A percentile compares a stretch with the other conserved stretches of the same genome.
phyloP scores from a whole-genome alignment of 345 rosid genomes.

The Gossypium stocksii region DNA sequence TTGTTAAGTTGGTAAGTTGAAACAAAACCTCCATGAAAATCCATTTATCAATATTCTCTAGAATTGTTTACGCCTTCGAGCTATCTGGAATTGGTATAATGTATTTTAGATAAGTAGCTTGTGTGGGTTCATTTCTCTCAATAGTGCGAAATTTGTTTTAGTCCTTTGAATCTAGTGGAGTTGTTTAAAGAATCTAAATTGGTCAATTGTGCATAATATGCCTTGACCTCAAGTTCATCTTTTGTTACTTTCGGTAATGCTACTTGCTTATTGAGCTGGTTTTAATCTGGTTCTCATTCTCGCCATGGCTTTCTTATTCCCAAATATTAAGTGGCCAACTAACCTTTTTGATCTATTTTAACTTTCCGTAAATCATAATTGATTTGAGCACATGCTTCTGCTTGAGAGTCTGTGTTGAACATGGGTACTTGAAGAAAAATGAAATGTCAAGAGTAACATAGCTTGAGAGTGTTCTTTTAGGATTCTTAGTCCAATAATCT shows the following conservation, averaged over 20 bases:
- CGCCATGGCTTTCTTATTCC: neutral
- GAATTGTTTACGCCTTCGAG: neutral
- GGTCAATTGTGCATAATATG: neutral
- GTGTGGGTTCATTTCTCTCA: neutral
- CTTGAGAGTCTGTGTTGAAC: neutral
- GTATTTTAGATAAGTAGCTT: too few species aligned
- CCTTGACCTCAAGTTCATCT: neutral
- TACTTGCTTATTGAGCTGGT: neutral
- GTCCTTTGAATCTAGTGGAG: neutral
- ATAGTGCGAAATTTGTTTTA: neutral
- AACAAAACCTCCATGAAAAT: neutral
- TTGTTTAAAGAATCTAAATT: neutral
- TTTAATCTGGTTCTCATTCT: neutral
- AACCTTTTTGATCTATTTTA: neutral
- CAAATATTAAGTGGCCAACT: neutral
- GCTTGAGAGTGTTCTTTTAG: neutral
- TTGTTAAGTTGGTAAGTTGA: neutral
- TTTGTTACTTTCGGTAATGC: neutral
- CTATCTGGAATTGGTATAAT: too few species aligned
- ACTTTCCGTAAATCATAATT: neutral
- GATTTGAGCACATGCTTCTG: neutral
- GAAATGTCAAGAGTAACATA: neutral
- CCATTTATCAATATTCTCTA: neutral
- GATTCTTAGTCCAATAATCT: neutral
- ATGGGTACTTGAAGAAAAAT: neutral